phyloP scores from a whole-genome alignment of 208 protist species.

The Dictyostelium gargantuum region DNA sequence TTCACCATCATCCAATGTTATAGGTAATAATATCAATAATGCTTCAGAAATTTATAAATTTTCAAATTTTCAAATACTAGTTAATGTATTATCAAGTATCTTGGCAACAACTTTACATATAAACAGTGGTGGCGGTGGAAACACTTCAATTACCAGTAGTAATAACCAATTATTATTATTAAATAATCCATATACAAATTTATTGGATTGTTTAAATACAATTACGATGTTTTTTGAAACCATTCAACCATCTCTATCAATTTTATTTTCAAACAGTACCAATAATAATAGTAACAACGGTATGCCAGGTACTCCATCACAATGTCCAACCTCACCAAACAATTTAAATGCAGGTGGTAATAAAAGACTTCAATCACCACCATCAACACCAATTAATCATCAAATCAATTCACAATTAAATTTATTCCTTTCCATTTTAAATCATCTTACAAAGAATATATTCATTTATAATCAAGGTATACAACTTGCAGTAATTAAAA shows the following conservation, averaged over 20 bases:
- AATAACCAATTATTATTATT: neutral
- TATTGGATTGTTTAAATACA: conserved; percentile 16
- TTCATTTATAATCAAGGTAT: neutral
- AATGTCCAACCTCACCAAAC: neutral
- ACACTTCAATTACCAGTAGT: neutral
- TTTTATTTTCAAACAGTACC: neutral
- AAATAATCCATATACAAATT: neutral
- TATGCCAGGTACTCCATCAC: neutral
- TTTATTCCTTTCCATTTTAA: conserved; percentile 12
- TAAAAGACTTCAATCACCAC: neutral
- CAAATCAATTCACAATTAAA: neutral
- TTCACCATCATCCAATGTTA: neutral
- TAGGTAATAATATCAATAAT: neutral
- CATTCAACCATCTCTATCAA: neutral
- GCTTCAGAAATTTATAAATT: neutral
- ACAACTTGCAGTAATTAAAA: neutral
- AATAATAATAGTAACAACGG: neutral
- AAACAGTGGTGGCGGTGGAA: neutral
- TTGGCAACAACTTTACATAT: neutral
- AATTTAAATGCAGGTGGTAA: neutral
- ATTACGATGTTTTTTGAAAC: neutral
- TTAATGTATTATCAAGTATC: conserved; percentile 6
- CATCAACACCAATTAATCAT: neutral
- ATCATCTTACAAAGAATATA: conserved; percentile 2
- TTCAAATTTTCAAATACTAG: conserved; percentile 3